These are phyloP conservation scores for Rutstroemia sp. DNA, from an alignment of 2,329 filamentous ascomycete genomes.

Conservation along the genomic window DNA sequence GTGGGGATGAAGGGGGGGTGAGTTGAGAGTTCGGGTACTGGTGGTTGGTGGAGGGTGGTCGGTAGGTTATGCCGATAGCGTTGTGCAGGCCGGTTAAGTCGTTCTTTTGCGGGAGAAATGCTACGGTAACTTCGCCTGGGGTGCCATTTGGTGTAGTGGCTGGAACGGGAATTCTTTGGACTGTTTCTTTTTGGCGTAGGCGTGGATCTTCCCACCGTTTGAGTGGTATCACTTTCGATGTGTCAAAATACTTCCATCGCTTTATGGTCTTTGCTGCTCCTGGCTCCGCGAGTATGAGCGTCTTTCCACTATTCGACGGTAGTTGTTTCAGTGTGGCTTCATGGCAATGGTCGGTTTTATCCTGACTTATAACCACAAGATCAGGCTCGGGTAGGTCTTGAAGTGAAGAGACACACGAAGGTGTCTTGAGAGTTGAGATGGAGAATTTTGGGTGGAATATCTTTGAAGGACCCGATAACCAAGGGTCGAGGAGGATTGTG, in stretches of 20 bases:
- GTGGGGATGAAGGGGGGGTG: slow-evolving; percentile 20
- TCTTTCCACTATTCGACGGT: slow-evolving; percentile 42
- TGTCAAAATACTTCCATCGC: slow-evolving; percentile 61
- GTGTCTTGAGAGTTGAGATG: slow-evolving; percentile 46
- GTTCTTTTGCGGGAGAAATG: slow-evolving; percentile 53
- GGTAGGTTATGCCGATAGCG: slow-evolving; percentile 66
- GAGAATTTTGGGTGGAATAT: slow-evolving; percentile 56
- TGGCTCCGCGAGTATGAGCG: slow-evolving; percentile 59
- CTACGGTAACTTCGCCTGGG: slow-evolving; percentile 63
- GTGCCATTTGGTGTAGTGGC: slow-evolving; percentile 43
- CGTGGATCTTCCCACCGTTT: slow-evolving; percentile 39
- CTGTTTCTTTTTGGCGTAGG: slow-evolving; percentile 19
- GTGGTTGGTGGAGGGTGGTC: slow-evolving; percentile 31
- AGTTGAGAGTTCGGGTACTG: slow-evolving; percentile 4
- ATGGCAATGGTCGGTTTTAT: slow-evolving; percentile 64
- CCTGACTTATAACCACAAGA: slow-evolving; percentile 51
- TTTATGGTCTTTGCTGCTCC: slow-evolving; percentile 57
- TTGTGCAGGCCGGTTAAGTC: slow-evolving; percentile 56
- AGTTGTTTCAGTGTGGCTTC: slow-evolving; percentile 61
- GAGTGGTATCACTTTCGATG: slow-evolving; percentile 38
- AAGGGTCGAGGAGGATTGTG: slow-evolving; percentile 65
- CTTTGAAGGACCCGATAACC: slow-evolving; percentile 54
- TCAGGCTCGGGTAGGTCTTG: slow-evolving; percentile 45
- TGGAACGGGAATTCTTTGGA: slow-evolving; percentile 43
- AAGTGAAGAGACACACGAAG: slow-evolving; percentile 50